These are phyloP conservation scores for Calonectria multiphialidica DNA, from an alignment of 2,329 filamentous ascomycete species.

Conservation along the genomic window DNA sequence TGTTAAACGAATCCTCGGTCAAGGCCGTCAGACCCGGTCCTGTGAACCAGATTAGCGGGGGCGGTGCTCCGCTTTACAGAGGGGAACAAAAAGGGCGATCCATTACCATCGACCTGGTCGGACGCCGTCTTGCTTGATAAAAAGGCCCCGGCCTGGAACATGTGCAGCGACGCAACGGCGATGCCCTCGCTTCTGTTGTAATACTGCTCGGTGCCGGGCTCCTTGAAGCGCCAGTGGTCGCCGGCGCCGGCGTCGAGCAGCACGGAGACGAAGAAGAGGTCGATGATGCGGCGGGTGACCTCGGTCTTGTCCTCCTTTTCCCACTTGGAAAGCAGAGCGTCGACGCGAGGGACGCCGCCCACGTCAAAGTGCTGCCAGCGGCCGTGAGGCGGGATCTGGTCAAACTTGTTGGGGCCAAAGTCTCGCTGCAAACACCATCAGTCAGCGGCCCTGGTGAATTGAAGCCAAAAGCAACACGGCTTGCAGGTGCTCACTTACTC, in stretches of 20 bases:
- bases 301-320: slow-evolving; percentile 58
- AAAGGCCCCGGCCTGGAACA: slow-evolving; percentile 60
- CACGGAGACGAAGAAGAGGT: slow-evolving; percentile 72
- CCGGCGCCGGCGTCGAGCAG: slow-evolving; percentile 68
- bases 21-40: slow-evolving; percentile 51
- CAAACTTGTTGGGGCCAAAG: slow-evolving; percentile 60
- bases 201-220: slow-evolving; percentile 49
- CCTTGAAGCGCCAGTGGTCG: slow-evolving; percentile 60
- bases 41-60: slow-evolving; percentile 18
- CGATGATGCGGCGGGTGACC: slow-evolving; percentile 65
- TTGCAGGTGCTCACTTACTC: slow-evolving; percentile 43
- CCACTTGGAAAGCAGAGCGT: slow-evolving; percentile 59
- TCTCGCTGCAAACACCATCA: slow-evolving; percentile 54
- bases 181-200: slow-evolving; percentile 63
- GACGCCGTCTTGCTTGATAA: slow-evolving; percentile 25
- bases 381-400: slow-evolving; percentile 65
- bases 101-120: slow-evolving; percentile 52
- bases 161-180: slow-evolving; percentile 62
- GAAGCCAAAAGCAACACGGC: not conserved
- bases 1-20: slow-evolving; percentile 46
- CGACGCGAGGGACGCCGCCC: slow-evolving; percentile 63
- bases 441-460: slow-evolving; percentile 9
- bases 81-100: no score
- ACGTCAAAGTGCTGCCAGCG: slow-evolving; percentile 75
- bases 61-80: not conserved